phyloP scores from a whole-genome alignment of 148 eudicot genomes.

The Chenopodium formosanum region DNA sequence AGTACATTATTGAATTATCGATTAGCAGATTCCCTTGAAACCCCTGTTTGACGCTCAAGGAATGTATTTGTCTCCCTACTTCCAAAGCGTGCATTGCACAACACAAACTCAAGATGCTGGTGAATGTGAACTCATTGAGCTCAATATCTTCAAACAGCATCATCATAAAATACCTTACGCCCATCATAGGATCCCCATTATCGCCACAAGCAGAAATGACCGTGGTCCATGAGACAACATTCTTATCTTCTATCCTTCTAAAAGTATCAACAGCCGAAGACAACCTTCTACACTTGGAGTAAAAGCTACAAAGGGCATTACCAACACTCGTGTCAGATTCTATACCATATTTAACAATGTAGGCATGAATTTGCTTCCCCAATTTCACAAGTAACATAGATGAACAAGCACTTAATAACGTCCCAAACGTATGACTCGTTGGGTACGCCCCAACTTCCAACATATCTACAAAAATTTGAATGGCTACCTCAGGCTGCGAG shows the following conservation, averaged over 20 bases:
- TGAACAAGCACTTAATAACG: conserved; percentile 54
- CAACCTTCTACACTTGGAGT: conserved; percentile 49
- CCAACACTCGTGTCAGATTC: conserved; percentile 56
- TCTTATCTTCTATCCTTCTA: conserved; percentile 47
- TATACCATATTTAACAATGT: conserved; percentile 48
- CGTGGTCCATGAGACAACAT: conserved; percentile 76
- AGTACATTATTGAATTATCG: conserved; percentile 59
- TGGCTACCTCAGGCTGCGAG: conserved; percentile 47
- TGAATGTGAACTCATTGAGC: conserved; percentile 66
- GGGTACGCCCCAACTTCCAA: conserved; percentile 56
- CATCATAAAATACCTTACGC: conserved; percentile 45
- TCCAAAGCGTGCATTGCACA: conserved; percentile 51
- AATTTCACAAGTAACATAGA: conserved; percentile 37
- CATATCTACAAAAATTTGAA: conserved; percentile 51
- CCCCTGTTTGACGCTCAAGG: conserved; percentile 60
- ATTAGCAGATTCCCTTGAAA: conserved; percentile 39
- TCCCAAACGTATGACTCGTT: conserved; percentile 55
- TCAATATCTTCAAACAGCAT: conserved; percentile 53
- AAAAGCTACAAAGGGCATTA: conserved; percentile 61
- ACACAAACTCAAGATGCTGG: conserved; percentile 60
- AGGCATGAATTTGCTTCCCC: conserved; percentile 63
- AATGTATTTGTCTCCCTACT: conserved; percentile 58
- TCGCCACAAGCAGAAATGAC: conserved; percentile 65
- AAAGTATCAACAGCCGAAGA: conserved; percentile 56
- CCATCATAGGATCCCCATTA: conserved; percentile 50